A percentile compares a stretch with the other conserved stretches of the same genome.
phyloP scores from a whole-genome alignment of 345 rosid species.

The Ricinus communis region DNA sequence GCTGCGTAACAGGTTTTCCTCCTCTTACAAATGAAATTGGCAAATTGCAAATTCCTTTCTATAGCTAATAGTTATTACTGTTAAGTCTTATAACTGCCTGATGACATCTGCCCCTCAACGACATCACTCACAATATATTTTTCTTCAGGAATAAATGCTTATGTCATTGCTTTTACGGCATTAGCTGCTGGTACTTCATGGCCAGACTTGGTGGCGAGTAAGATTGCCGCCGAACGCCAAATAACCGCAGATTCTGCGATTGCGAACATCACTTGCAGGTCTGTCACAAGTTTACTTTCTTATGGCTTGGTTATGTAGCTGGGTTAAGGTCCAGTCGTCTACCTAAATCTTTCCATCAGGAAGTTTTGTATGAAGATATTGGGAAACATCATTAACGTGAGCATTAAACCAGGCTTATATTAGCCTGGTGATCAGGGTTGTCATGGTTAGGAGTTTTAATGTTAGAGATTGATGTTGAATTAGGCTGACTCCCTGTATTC shows the following conservation, averaged over 20 bases:
- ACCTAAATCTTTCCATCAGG: not conserved
- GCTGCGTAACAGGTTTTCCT: conserved; percentile 81
- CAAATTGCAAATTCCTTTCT: conserved; percentile 5
- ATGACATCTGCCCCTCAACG: conserved; percentile 1
- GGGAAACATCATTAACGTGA: not conserved
- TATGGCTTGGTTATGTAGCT: not conserved
- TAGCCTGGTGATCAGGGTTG: not conserved
- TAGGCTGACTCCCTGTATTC: no score
- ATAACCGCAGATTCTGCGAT: conserved; percentile 93
- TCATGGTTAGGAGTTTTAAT: not conserved
- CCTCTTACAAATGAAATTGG: not conserved
- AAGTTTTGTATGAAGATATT: conserved; percentile 1
- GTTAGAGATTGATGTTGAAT: not conserved
- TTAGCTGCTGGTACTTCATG: conserved; percentile 94
- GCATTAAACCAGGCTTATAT: not conserved
- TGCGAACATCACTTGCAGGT: conserved; percentile 98
- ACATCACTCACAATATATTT: not conserved
- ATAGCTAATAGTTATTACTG: conserved; percentile 3
- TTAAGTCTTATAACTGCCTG: conserved; percentile 6
- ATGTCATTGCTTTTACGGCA: conserved; percentile 93
- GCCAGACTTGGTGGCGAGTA: conserved; percentile 97
- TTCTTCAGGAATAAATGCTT: conserved; percentile 74
- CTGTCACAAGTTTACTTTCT: not conserved
- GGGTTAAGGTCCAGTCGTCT: not conserved
- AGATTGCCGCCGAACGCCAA: conserved; percentile 95